Evolutionary conservation across 345 rosid genomes (phyloP).

Genomic region (Garcia nutans): DNA sequence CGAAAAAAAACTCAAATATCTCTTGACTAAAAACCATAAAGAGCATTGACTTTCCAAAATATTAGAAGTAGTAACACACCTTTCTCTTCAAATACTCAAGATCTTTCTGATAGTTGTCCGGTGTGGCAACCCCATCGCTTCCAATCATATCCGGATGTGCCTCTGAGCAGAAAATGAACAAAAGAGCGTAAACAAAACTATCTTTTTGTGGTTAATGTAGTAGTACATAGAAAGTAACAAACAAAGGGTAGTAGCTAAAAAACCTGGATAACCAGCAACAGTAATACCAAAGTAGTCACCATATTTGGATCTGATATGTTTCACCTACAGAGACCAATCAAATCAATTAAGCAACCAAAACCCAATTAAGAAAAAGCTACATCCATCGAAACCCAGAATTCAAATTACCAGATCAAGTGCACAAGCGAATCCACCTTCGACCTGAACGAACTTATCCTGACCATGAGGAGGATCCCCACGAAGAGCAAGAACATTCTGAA

Average conservation of each 20-base stretch:
- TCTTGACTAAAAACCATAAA: not conserved
- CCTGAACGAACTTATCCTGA: conserved; percentile 94
- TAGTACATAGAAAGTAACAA: not conserved
- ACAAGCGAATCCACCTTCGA: conserved; percentile 89
- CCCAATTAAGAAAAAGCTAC: not conserved
- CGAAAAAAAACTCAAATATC: not conserved
- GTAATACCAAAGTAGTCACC: conserved; percentile 95
- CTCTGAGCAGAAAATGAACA: conserved; percentile 43
- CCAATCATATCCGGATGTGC: conserved; percentile 91
- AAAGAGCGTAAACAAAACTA: not conserved
- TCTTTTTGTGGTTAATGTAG: not conserved
- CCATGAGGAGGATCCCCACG: conserved; percentile 99
- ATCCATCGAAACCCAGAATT: not conserved
- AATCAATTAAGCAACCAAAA: not conserved
- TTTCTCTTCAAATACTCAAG: conserved; percentile 86
- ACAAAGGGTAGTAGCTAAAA: not conserved
- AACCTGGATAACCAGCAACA: conserved; percentile 99
- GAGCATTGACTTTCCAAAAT: not conserved
- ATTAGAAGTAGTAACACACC: conserved; percentile 33
- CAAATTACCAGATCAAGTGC: conserved; percentile 76
- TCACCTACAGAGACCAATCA: conserved; percentile 44
- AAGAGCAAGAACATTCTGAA: conserved; percentile 96
- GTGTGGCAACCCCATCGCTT: conserved; percentile 62
- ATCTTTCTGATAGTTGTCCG: conserved; percentile 71
- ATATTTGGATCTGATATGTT: conserved; percentile 67